Base-by-base conservation (phyloP, 2,329 filamentous ascomycete genomes). In the Calonectria crousiana region DNA sequence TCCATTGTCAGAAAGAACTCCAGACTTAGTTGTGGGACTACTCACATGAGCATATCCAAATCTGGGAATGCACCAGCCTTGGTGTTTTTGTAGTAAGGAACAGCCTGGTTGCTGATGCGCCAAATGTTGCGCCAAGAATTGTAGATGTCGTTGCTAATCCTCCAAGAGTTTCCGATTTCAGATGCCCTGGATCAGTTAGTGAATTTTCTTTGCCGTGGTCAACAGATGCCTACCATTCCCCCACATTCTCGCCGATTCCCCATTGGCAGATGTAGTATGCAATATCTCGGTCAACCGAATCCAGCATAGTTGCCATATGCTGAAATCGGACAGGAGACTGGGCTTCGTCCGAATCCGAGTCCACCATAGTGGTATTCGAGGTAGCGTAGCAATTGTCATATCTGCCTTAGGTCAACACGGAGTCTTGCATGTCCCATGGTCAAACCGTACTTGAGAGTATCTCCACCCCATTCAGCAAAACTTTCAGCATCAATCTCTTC, bases 111-210 rank as follows among this genome's bases (percentile, higher is more conserved):
- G 16, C 87, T 83, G 18, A 89, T 90, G 1, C 89, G 85, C 84
- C 86, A 89, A 56, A 90, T 87, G 44, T 84, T 86, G 28, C 86
- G 83, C 89, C 89, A 90, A 18, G 83, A 83, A 49, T 88, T 87
- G 69, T 86, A 88, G 67, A 90, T 90, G 75, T 90, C 89, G 73
- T 90, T 90, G 69, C 87, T 88, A 71, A 90, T 90, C 52, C 89
- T 82, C 85, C 88, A 90, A 0, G 85, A 84, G 56, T 89, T 86
- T 1, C 87, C 87, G 4, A 89, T 82, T 0, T 80, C 79, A 2
- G 87, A 83, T 0, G 88, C 87, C 84, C 83, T 84, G 4, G 14
- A 0, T 0, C 11, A 16, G 1, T 80, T 1, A 78, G 69, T 20
- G 5, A n/a, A 16, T 1, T 38, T 0, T 14, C 0, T 6, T 0